phyloP scores from a whole-genome alignment of 2,329 filamentous ascomycete species.

The Aspergillus puulaauensis region DNA sequence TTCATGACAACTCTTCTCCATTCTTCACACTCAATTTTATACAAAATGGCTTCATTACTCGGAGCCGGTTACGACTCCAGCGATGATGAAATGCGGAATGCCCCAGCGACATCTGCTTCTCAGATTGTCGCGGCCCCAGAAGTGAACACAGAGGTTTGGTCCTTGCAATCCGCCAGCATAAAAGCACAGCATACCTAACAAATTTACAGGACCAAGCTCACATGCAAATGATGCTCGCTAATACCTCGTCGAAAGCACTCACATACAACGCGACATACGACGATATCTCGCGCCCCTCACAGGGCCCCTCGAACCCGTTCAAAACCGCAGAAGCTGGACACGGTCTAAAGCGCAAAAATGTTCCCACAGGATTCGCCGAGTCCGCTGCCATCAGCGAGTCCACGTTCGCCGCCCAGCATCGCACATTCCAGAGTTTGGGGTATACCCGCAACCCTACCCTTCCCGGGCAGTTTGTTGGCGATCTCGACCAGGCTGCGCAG shows the following conservation, averaged over 20 bases:
- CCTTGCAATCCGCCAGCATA: conserved; percentile 21
- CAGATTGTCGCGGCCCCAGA: conserved; percentile 52
- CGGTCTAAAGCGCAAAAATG: conserved; percentile 71
- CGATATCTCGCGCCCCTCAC: conserved; percentile 63
- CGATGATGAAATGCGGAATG: conserved; percentile 44
- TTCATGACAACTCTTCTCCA: conserved; percentile 7
- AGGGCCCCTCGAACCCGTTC: conserved; percentile 75
- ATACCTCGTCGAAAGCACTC: conserved; percentile 50
- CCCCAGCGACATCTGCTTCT: conserved; percentile 32
- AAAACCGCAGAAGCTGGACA: conserved; percentile 57
- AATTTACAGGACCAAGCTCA: conserved; percentile 49
- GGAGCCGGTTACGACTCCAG: conserved; percentile 48
- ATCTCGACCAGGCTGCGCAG: conserved; percentile 44
- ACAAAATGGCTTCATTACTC: conserved; percentile 44
- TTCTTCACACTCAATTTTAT: background rate
- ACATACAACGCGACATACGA: conserved; percentile 65
- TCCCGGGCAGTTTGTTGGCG: conserved; percentile 48
- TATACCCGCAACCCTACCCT: conserved; percentile 51
- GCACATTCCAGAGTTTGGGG: conserved; percentile 69
- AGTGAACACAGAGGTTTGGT: conserved; percentile 58
- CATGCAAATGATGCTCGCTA: conserved; percentile 53
- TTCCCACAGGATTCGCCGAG: conserved; percentile 80
- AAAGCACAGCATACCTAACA: conserved; percentile 33
- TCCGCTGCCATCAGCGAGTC: conserved; percentile 89
- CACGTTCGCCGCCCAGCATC: conserved; percentile 83